These are phyloP conservation scores for Drechslerella stenobrocha DNA, from an alignment of 2,329 filamentous ascomycete species.

Conservation along the genomic window DNA sequence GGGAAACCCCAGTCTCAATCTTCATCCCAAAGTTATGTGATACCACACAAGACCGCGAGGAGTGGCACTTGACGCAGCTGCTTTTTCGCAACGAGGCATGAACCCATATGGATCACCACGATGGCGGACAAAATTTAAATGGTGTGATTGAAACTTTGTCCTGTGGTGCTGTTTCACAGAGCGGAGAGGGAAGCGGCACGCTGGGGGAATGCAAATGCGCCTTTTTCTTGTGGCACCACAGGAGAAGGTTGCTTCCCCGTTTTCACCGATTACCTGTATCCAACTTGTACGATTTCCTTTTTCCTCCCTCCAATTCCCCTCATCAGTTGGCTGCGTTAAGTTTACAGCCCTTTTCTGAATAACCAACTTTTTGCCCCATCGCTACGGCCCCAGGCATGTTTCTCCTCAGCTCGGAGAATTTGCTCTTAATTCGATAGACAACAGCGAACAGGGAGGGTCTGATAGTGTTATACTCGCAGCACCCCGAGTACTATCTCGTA, in stretches of 20 bases:
- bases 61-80: conserved; percentile 16
- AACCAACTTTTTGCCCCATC: conserved; percentile 12
- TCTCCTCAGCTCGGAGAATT: conserved; percentile 39
- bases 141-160: conserved; percentile 22
- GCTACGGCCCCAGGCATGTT: conserved; percentile 26
- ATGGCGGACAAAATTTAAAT: conserved; percentile 5
- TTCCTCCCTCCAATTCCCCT: background rate
- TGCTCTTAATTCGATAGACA: conserved; percentile 16
- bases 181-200: conserved; percentile 8
- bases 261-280: conserved; percentile 10
- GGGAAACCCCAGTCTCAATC: background rate
- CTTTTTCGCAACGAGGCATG: conserved; percentile 2
- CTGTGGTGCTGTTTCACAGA: conserved; percentile 7
- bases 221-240: conserved; percentile 19
- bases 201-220: conserved; percentile 27
- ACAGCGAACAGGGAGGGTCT: conserved; percentile 4
- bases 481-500: conserved; percentile 3
- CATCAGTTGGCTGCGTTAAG: conserved; percentile 4
- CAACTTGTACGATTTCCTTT: conserved; percentile 3
- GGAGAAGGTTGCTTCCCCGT: conserved; percentile 18
- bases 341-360: conserved; percentile 25
- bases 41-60: conserved; percentile 17
- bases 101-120: conserved; percentile 24
- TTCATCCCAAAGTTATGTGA: conserved; percentile 27
- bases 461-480: conserved; percentile 8